Evolutionary conservation across 2,329 filamentous ascomycete genomes (phyloP).

Genomic region (Microcera coccophila): DNA sequence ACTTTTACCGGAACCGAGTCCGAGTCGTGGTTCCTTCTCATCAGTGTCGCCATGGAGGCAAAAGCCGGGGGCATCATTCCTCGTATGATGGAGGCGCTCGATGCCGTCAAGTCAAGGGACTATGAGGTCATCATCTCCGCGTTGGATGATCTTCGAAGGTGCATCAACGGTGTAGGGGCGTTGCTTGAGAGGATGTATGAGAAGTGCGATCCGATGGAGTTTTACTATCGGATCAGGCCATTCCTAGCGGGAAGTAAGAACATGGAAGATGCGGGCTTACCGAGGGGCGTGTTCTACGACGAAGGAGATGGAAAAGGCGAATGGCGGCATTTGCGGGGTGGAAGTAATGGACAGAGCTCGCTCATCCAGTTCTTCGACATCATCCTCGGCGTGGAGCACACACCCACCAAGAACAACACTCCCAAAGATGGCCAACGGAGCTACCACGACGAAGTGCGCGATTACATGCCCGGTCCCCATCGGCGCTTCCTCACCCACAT

Average conservation of each 20-base stretch:
- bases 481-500: conserved; percentile 72
- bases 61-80: conserved; percentile 71
- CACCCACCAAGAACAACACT: conserved; percentile 35
- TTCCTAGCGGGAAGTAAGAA: conserved; percentile 90
- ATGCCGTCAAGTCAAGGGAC: conserved; percentile 61
- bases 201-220: conserved; percentile 77
- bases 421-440: conserved; percentile 27
- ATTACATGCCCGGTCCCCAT: conserved; percentile 87
- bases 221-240: conserved; percentile 84
- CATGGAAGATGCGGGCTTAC: conserved; percentile 80
- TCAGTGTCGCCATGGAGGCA: conserved; percentile 88
- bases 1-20: conserved; percentile 87
- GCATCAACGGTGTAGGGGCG: conserved; percentile 63
- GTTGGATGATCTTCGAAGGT: conserved; percentile 61
- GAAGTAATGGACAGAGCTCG: conserved; percentile 89
- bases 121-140: conserved; percentile 57
- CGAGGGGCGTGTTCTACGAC: conserved; percentile 80
- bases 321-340: conserved; percentile 79
- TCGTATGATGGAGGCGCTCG: conserved; percentile 71
- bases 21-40: conserved; percentile 91
- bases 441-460: conserved; percentile 66
- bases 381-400: conserved; percentile 77
- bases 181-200: conserved; percentile 85
- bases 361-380: conserved; percentile 92
- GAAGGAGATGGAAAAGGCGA: conserved; percentile 61